Conservation (phyloP, 192 early-diverging fungal species). For the Linnemannia hyalina region DNA sequence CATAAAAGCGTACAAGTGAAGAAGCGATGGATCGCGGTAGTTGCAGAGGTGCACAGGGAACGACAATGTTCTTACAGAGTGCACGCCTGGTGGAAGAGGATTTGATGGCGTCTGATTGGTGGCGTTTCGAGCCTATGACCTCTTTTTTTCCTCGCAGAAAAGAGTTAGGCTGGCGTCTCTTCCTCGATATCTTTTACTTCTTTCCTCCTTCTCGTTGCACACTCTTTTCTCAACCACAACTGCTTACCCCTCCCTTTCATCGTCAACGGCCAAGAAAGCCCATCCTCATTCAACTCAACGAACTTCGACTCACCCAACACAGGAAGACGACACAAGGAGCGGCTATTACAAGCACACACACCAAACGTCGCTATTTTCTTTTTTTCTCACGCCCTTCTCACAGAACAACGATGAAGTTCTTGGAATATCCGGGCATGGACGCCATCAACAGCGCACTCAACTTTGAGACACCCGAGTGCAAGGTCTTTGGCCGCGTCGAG, state of each 20-base stretch:
- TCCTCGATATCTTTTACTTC: background rate
- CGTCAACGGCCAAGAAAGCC: no score
- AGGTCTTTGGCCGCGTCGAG: slow-evolving; percentile 87
- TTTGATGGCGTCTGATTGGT: background rate
- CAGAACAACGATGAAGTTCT: slow-evolving; percentile 82
- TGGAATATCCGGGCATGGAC: slow-evolving; percentile 84
- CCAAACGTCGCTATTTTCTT: background rate
- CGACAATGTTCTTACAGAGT: no score
- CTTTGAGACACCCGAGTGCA: slow-evolving; percentile 89
- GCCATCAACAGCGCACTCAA: slow-evolving; percentile 85
- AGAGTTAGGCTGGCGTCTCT: no score
- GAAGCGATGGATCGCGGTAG: no score
- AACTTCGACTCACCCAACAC: no score
- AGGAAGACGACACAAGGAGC: no score
- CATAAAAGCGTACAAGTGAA: no score
- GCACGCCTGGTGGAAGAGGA: background rate
- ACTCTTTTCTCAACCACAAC: background rate
- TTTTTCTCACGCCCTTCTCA: background rate
- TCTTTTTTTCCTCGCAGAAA: background rate
- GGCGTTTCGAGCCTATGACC: background rate
- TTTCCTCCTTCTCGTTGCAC: background rate
- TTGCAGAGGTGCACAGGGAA: no score
- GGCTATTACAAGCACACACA: no score
- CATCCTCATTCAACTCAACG: no score
- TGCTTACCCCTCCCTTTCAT: no score